Percentiles rank a stretch among this genome's conserved stretches.
Evolutionary conservation across 306 rosid genomes (phyloP).

Genomic region (Sechiopsis laciniata): DNA sequence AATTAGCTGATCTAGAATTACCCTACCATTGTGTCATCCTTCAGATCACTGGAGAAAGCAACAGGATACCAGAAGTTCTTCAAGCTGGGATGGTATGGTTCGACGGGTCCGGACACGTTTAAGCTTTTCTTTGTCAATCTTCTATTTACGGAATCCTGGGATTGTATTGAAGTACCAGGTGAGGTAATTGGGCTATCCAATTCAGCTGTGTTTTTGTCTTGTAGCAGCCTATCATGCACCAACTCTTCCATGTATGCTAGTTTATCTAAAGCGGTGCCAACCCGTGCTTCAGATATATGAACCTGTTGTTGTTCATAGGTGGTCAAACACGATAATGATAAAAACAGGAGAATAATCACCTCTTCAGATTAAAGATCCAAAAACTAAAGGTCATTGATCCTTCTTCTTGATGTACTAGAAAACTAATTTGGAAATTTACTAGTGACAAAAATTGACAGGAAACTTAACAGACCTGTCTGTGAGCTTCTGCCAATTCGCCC

Average conservation of each 20-base stretch:
- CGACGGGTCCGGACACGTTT: conserved; percentile 86
- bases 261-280: conserved; percentile 83
- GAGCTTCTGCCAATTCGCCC: conserved; percentile 78
- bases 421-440: background rate
- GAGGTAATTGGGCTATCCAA: conserved; percentile 46
- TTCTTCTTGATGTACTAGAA: background rate
- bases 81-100: conserved; percentile 72
- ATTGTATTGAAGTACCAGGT: conserved; percentile 47
- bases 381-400: background rate
- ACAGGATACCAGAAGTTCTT: conserved; percentile 98
- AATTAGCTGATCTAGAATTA: background rate
- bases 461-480: conserved; percentile 55
- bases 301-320: conserved; percentile 56
- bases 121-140: conserved; percentile 47
- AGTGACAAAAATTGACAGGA: background rate
- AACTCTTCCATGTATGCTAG: conserved; percentile 95
- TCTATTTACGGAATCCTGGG: conserved; percentile 29
- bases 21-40: conserved; percentile 84
- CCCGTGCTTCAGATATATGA: conserved; percentile 92
- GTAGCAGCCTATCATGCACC: conserved; percentile 79
- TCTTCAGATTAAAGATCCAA: background rate
- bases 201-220: conserved; percentile 41
- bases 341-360: background rate
- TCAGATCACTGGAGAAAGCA: conserved; percentile 70
- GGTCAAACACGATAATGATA: conserved; percentile 15